Percentiles rank a stretch among this genome's conserved stretches.
phyloP scores from a whole-genome alignment of 2,329 filamentous ascomycete species.

The Cladosporium sp. region DNA sequence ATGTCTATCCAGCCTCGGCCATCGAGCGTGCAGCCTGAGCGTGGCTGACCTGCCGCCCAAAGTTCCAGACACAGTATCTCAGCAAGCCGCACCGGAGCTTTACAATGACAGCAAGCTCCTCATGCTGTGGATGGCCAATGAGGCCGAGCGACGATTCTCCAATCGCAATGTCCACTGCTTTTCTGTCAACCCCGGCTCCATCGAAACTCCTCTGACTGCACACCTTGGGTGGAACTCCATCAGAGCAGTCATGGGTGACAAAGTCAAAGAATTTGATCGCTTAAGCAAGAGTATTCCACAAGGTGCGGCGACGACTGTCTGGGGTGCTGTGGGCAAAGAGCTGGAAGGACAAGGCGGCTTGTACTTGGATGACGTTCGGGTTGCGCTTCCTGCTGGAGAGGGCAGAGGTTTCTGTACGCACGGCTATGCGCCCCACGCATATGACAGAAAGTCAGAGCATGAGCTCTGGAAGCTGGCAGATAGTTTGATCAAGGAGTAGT shows the following conservation, averaged over 20 bases:
- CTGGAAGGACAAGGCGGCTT: slow-evolving; percentile 33
- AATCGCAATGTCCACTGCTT: slow-evolving; percentile 38
- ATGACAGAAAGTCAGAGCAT: not conserved
- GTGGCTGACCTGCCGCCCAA: slow-evolving; percentile 30
- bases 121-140: slow-evolving; percentile 46
- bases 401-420: not conserved
- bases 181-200: slow-evolving; percentile 37
- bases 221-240: not conserved
- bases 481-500: not conserved
- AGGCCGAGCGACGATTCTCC: slow-evolving; percentile 46
- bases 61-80: slow-evolving; percentile 17
- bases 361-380: slow-evolving; percentile 21
- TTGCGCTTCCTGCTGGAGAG: not conserved
- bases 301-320: slow-evolving; percentile 45
- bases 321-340: slow-evolving; percentile 32
- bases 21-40: slow-evolving; percentile 24
- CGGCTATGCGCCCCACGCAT: not conserved
- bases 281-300: slow-evolving; percentile 30
- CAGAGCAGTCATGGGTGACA: not conserved
- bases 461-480: not conserved
- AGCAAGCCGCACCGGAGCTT: slow-evolving; percentile 15
- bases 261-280: not conserved
- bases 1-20: slow-evolving; percentile 38
- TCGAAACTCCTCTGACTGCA: not conserved
- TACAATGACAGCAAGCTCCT: slow-evolving; percentile 49